Conservation (phyloP, 2,329 filamentous ascomycete genomes). For the Tricladium varicosporioides region DNA sequence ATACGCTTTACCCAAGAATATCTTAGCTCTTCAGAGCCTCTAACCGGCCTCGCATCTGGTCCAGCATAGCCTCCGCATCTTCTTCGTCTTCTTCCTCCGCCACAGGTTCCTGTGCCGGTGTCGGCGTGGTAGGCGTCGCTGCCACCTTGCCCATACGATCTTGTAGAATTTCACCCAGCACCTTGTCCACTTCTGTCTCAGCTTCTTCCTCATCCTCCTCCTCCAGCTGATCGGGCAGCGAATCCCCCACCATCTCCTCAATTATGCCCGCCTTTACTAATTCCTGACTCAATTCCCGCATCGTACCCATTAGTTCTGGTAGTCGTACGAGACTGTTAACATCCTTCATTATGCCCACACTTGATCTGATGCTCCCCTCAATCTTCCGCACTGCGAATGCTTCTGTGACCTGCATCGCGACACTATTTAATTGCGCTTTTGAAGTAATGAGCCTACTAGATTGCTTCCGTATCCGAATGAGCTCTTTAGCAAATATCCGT, state of each 20-base stretch:
- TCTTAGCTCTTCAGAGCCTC: constrained; percentile 82
- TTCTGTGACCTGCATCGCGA: constrained; percentile 97
- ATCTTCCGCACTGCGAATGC: constrained; percentile 95
- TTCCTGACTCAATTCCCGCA: constrained; percentile 84
- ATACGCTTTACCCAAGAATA: background rate
- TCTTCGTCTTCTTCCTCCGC: constrained; percentile 70
- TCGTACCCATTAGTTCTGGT: constrained; percentile 83
- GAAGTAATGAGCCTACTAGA: constrained; percentile 73
- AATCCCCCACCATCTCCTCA: constrained; percentile 94
- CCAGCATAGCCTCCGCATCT: constrained; percentile 84
- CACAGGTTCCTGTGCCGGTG: constrained; percentile 41
- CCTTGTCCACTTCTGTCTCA: constrained; percentile 86
- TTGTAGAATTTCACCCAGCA: constrained; percentile 86
- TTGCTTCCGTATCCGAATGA: constrained; percentile 79
- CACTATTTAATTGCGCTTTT: constrained; percentile 87
- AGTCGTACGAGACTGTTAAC: constrained; percentile 83
- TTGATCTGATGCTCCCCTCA: constrained; percentile 82
- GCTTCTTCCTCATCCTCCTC: constrained; percentile 73
- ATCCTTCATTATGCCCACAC: constrained; percentile 94
- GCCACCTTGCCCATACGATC: constrained; percentile 70
- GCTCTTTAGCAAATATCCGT: constrained; percentile 83
- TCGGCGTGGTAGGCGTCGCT: constrained; percentile 53
- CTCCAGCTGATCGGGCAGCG: constrained; percentile 71
- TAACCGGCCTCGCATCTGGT: constrained; percentile 88
- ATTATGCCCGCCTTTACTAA: constrained; percentile 94